Evolutionary conservation across 2,329 filamentous ascomycete species (phyloP), one percentile per base, ranked within the genome.

Genomic region (Ambrosiella xylebori): DNA sequence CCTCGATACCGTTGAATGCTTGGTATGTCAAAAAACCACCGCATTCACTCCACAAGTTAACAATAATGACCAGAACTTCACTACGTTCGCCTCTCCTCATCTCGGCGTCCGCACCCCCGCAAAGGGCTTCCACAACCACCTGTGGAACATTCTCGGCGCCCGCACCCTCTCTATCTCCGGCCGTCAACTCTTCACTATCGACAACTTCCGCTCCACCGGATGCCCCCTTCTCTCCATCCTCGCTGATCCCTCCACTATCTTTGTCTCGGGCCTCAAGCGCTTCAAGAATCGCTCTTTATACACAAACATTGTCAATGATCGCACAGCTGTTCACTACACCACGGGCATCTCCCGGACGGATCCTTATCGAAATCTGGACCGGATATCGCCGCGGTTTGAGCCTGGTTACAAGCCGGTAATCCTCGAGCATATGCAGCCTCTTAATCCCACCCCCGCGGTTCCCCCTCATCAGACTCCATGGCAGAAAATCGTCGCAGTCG

Each of bases 11-110:
- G 76, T 97, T 35, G 77, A 88, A 66, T 91, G 91, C 63, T 79
- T 91, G 70, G 82, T 85, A 73, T 53, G 72, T 64, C 45, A 53
- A 27, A n/a, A 27, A 27, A 27, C 4, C 38, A 27, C 12, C 11
- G 11, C 38, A 27, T 3, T 27, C 19, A 7, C 36, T 17, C 36
- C 13, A 36, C 19, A 38, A 7, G 55, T 37, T 37, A 13, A n/a
- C 19, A 45, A 12, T 47, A 35, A 27, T 27, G 39, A 45, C 41
- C 62, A 85, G 79, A 96, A 95, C 74, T 96, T 97, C 70, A 88
- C 85, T 1, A 95, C 90, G 0, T 96, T 97, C 70, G 91, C 86
- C 4, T 84, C 86, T 38, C 91, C 86, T 27, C 86, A 90, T 69
- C 75, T 90, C 7, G 86, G 86, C n/a, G 85, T 86, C 1, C 76